phyloP scores from a whole-genome alignment of 768 basidiomycete genomes.

The Astraeus odoratus region DNA sequence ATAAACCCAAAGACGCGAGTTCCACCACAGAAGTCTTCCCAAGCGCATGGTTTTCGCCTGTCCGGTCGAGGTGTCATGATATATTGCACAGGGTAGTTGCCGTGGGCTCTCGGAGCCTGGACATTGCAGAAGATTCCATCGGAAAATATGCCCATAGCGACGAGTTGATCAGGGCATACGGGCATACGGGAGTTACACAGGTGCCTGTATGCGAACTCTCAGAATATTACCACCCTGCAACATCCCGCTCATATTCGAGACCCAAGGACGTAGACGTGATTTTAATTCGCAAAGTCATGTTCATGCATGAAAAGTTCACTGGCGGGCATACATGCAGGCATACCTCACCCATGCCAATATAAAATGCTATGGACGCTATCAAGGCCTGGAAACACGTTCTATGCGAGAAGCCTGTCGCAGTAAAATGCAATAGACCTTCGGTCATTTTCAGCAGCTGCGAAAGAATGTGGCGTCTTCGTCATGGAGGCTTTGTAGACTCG shows the following conservation, averaged over 20 bases:
- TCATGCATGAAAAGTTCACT: conserved; percentile 1
- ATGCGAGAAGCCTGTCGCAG: conserved; percentile 86
- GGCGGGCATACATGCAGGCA: conserved; percentile 38
- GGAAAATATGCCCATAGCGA: conserved; percentile 42
- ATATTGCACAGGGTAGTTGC: conserved; percentile 63
- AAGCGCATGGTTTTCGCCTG: not conserved
- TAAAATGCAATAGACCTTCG: conserved; percentile 68
- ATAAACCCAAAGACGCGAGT: conserved; percentile 67
- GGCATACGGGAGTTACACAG: conserved; percentile 67
- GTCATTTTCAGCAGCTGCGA: conserved; percentile 67
- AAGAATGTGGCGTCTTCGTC: conserved; percentile 74
- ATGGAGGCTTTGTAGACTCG: conserved; percentile 93
- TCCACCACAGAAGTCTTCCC: conserved; percentile 2
- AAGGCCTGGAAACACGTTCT: conserved; percentile 79
- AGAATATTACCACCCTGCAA: not conserved
- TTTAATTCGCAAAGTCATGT: conserved; percentile 48
- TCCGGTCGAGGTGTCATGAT: conserved; percentile 60
- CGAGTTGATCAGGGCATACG: conserved; percentile 55
- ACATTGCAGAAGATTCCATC: conserved; percentile 69
- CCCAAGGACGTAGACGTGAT: conserved; percentile 63
- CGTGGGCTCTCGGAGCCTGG: conserved; percentile 68
- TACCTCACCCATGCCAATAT: conserved; percentile 83
- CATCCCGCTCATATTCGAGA: not conserved
- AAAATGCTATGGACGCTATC: conserved; percentile 68
- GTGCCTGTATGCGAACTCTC: conserved; percentile 55